These are phyloP conservation scores for Endothia cerciana DNA, from an alignment of 2,329 filamentous ascomycete genomes.

Conservation along the genomic window DNA sequence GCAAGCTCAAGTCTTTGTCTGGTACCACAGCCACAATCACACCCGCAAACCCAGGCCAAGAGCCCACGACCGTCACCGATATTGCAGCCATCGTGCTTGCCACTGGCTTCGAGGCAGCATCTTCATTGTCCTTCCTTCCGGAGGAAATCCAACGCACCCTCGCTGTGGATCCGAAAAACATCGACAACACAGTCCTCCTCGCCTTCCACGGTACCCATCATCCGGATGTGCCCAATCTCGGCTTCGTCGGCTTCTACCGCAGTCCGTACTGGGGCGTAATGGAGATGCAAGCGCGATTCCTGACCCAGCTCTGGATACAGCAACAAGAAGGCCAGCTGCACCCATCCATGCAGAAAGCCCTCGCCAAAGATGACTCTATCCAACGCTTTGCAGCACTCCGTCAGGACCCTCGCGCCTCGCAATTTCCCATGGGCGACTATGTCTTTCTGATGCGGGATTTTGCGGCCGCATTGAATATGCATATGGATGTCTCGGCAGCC, in stretches of 20 bases:
- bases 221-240: constrained; percentile 63
- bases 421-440: constrained; percentile 87
- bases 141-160: constrained; percentile 58
- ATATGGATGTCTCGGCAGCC: constrained; percentile 41
- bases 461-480: constrained; percentile 59
- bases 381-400: constrained; percentile 55
- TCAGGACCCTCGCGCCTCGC: constrained; percentile 55
- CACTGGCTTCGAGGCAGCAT: constrained; percentile 72
- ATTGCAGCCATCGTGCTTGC: constrained; percentile 73
- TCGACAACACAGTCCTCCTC: constrained; percentile 66
- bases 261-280: constrained; percentile 86
- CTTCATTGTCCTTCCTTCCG: constrained; percentile 68
- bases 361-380: constrained; percentile 50
- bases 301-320: constrained; percentile 63
- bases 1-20: constrained; percentile 47
- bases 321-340: constrained; percentile 35
- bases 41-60: constrained; percentile 17
- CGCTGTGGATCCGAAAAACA: constrained; percentile 57
- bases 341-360: constrained; percentile 42
- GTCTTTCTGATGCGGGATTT: constrained; percentile 75
- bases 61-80: constrained; percentile 49
- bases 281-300: constrained; percentile 79
- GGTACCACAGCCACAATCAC: constrained; percentile 43
- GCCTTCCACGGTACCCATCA: constrained; percentile 70
- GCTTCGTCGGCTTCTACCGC: constrained; percentile 83